phyloP scores from a whole-genome alignment of 139 green algal genomes.

The Tetradesmus obliquus region DNA sequence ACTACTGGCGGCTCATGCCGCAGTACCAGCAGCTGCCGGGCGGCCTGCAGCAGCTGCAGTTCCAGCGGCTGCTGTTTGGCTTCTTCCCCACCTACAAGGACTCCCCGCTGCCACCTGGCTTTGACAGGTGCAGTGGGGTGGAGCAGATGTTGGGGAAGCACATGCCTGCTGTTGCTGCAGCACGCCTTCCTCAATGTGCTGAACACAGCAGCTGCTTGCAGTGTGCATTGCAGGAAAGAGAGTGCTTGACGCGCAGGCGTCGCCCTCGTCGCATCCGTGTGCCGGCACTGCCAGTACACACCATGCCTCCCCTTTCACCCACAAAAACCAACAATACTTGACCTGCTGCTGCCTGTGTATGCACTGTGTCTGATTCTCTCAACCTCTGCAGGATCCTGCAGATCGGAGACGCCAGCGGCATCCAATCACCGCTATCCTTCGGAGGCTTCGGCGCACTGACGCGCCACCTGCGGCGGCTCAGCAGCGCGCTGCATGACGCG shows the following conservation, averaged over 20 bases:
- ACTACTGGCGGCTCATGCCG: slow-evolving; percentile 96
- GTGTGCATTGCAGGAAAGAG: not conserved
- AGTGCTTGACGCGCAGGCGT: not conserved
- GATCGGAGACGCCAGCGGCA: slow-evolving; percentile 86
- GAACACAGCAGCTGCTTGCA: not conserved
- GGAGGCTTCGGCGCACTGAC: slow-evolving; percentile 94
- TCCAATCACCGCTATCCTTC: slow-evolving; percentile 96
- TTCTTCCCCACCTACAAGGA: slow-evolving; percentile 95
- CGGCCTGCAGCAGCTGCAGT: slow-evolving; percentile 75
- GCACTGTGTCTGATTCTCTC: too few species aligned
- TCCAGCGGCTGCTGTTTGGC: slow-evolving; percentile 94
- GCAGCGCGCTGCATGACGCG: slow-evolving; percentile 64
- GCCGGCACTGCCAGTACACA: too few species aligned
- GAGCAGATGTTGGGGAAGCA: not conserved
- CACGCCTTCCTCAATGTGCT: not conserved
- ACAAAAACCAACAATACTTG: too few species aligned
- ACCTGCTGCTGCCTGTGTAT: not conserved
- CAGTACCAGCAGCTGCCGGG: slow-evolving; percentile 70
- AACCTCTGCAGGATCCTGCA: slow-evolving; percentile 76
- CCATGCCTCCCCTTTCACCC: too few species aligned
- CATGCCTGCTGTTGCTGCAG: not conserved
- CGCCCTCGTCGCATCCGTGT: too few species aligned
- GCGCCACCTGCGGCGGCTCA: slow-evolving; percentile 77
- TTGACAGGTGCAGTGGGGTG: slow-evolving; percentile 75
- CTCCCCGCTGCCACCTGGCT: slow-evolving; percentile 82